A percentile compares a stretch with the other conserved stretches of the same genome.
phyloP scores from a whole-genome alignment of 108 stramenopile species.

The Nitzschia sp. region DNA sequence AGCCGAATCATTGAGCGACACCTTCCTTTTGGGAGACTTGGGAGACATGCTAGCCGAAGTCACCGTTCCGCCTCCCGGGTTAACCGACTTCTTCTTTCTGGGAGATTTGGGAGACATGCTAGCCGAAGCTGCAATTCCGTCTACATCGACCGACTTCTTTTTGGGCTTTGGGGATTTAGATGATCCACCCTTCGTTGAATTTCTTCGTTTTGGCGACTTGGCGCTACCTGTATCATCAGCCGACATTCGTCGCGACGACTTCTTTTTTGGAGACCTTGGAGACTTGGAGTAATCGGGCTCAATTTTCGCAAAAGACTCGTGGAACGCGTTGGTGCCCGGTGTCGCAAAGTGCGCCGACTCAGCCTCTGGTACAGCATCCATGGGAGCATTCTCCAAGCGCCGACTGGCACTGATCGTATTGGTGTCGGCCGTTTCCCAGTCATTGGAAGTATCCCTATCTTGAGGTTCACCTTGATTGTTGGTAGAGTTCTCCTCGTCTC shows the following conservation, averaged over 20 bases:
- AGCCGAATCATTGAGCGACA: neutral
- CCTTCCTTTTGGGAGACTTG: neutral
- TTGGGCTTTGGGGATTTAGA: conserved; percentile 7
- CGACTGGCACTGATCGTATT: neutral
- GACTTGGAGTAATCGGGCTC: neutral
- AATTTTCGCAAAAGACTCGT: neutral
- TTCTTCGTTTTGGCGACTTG: neutral
- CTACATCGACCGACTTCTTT: neutral
- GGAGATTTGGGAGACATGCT: neutral
- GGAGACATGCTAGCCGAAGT: conserved; percentile 8
- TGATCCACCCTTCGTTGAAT: neutral
- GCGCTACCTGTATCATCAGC: too few species aligned
- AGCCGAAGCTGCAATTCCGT: neutral
- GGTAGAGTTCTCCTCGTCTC: neutral
- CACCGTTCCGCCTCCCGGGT: neutral
- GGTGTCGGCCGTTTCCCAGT: neutral
- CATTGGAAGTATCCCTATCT: neutral
- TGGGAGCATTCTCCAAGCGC: neutral
- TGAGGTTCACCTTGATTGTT: neutral
- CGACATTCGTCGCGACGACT: neutral
- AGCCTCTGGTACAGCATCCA: neutral
- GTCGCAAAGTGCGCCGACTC: neutral
- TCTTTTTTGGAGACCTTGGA: neutral
- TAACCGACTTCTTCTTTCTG: neutral
- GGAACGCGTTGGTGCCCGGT: neutral